Conservation (phyloP, 1,284 basidiomycete genomes). For the Macrocystidia cucumis region DNA sequence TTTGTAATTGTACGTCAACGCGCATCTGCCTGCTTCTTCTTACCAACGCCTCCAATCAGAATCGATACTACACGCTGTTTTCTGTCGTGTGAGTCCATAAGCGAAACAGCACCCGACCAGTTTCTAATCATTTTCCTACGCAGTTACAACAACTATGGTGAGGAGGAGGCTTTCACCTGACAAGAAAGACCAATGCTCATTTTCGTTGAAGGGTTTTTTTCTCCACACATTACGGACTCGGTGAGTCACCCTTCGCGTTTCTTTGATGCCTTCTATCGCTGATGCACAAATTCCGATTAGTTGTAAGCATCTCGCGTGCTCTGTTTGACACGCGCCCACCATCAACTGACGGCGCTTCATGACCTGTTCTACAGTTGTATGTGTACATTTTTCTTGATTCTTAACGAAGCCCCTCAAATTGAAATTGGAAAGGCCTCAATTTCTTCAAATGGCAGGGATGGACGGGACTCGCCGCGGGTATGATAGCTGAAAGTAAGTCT, state of each 20-base stretch:
- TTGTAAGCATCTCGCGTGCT: constrained; percentile 9
- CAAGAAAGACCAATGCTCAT: constrained; percentile 1
- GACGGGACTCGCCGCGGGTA: constrained; percentile 43
- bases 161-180: constrained; percentile 5
- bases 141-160: constrained; percentile 49
- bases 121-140: no score
- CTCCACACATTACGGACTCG: constrained; percentile 16
- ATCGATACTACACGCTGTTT: constrained; percentile 46
- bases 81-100: constrained; percentile 40
- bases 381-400: constrained; percentile 9
- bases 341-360: constrained; percentile 2
- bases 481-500: constrained; percentile 44
- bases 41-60: constrained; percentile 23
- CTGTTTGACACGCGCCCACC: neutral
- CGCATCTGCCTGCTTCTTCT: constrained; percentile 1
- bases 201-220: constrained; percentile 18
- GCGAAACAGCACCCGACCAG: no score
- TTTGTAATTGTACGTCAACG: constrained; percentile 37
- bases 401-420: constrained; percentile 4
- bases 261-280: constrained; percentile 1
- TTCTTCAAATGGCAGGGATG: constrained; percentile 55
- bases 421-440: constrained; percentile 21
- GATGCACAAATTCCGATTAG: constrained; percentile 4
- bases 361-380: constrained; percentile 21
- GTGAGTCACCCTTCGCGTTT: constrained; percentile 12